Base-by-base conservation (phyloP, 148 eudicot genomes). In the Silene latifolia region DNA sequence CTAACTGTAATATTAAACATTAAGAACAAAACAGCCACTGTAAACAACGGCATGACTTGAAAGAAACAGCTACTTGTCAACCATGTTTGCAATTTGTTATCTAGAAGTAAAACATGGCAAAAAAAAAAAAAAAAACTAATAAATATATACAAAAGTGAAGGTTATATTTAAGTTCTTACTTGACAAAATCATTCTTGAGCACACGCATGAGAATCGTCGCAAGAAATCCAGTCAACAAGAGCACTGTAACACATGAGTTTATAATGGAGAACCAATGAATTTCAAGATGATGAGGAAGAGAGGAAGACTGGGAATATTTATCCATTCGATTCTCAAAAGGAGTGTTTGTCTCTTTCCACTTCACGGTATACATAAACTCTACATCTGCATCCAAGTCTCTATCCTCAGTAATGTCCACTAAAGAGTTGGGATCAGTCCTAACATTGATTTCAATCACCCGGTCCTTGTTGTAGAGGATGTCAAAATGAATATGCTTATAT, bases 241-340 rank as follows among this genome's bases (percentile, higher is more conserved):
- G 92, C 74, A 88, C 92, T 18, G 92, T 88, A 53, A 88, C 88
- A 74, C 92, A 88, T 10, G 92, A 88, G 75, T 88, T 88, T 23
- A 88, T 88, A 46, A 88, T 88, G 75, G 92, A 88, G 77, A 88
- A 88, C 92, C 91, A 88, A 80, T 88, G 91, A 68, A 88, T 88
- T 74, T 88, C 91, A 57, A 88, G 80, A 80, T 88, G 91, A 82
- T 88, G 91, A 64, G 91, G 91, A 27, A 80, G 87, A 24, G 88
- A 85, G 27, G 92, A 88, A 27, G 88, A 83, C 48, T 88, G 89
- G 13, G 92, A 86, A 54, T 88, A 88, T 72, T 86, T 88, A 74
- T 88, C 92, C 92, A 88, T 86, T 77, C 92, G 80, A 80, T 76
- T 86, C 35, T 88, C 89, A 74, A 83, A 88, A 51, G 88, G 82